A percentile compares a stretch with the other conserved stretches of the same genome.
These are phyloP conservation scores for Sclerotinia glacialis DNA, from an alignment of 2,329 filamentous ascomycete genomes.

Conservation along the genomic window DNA sequence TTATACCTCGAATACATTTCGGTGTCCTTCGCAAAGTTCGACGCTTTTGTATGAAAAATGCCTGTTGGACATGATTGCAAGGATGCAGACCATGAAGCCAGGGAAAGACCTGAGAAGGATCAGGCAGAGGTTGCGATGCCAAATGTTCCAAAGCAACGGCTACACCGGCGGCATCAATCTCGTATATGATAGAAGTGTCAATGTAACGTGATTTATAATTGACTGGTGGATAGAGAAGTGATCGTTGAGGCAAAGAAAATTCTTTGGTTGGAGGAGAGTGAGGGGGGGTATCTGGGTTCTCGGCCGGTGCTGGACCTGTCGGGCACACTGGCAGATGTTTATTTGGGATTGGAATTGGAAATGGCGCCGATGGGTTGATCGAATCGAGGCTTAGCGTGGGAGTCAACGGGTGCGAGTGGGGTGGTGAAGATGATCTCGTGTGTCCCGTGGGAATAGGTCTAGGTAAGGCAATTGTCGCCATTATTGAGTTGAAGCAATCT, in stretches of 20 bases:
- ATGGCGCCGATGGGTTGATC: slow-evolving; percentile 52
- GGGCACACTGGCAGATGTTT: slow-evolving; percentile 89
- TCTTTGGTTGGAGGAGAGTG: slow-evolving; percentile 62
- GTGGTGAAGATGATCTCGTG: slow-evolving; percentile 45
- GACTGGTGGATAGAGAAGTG: slow-evolving; percentile 72
- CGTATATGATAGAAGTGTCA: slow-evolving; percentile 61
- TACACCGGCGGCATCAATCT: slow-evolving; percentile 66
- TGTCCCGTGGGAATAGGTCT: slow-evolving; percentile 34
- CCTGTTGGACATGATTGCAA: slow-evolving; percentile 81
- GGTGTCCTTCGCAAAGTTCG: slow-evolving; percentile 69
- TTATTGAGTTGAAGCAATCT: slow-evolving; percentile 25
- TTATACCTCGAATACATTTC: slow-evolving; percentile 74
- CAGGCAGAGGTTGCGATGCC: slow-evolving; percentile 76
- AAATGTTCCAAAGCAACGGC: slow-evolving; percentile 71
- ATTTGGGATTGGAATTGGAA: slow-evolving; percentile 69
- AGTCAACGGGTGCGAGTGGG: slow-evolving; percentile 50
- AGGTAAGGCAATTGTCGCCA: slow-evolving; percentile 40
- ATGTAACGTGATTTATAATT: slow-evolving; percentile 54
- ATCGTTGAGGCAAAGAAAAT: slow-evolving; percentile 56
- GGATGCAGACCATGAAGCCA: slow-evolving; percentile 94
- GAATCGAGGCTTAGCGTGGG: slow-evolving; percentile 52
- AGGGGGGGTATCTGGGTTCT: slow-evolving; percentile 59
- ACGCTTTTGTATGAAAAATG: slow-evolving; percentile 81
- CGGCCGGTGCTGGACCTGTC: slow-evolving; percentile 63
- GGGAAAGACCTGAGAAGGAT: slow-evolving; percentile 84